phyloP scores from a whole-genome alignment of 257 asterid genomes.

The Solanum paucissectum region DNA sequence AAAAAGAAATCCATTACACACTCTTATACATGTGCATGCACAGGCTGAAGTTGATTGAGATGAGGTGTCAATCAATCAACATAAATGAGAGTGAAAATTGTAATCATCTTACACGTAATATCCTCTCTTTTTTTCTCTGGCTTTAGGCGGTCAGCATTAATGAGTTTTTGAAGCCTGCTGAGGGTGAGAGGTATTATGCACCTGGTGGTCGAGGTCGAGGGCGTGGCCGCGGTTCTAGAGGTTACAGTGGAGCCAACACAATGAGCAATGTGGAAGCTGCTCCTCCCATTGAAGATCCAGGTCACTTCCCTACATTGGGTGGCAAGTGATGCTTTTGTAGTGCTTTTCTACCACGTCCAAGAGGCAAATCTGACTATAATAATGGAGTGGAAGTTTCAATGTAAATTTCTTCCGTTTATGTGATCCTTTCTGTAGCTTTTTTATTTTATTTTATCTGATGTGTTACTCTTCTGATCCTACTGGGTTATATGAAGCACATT shows the following conservation, averaged over 20 bases:
- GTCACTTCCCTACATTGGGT: slow-evolving; percentile 73
- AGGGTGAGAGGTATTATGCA: slow-evolving; percentile 44
- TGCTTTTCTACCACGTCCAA: neutral
- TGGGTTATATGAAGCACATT: neutral
- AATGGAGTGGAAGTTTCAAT: slow-evolving; percentile 22
- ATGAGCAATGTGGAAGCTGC: slow-evolving; percentile 27
- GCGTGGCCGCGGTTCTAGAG: slow-evolving; percentile 47
- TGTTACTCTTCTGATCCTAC: neutral
- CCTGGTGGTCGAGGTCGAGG: slow-evolving; percentile 69
- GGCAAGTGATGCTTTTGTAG: slow-evolving; percentile 41
- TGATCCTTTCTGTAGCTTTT: neutral
- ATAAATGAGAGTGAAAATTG: neutral
- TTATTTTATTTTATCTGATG: neutral
- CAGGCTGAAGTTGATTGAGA: neutral
- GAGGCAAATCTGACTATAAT: slow-evolving; percentile 21
- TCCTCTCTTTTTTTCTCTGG: neutral
- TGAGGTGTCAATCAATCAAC: neutral
- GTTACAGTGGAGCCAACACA: slow-evolving; percentile 33
- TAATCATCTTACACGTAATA: neutral
- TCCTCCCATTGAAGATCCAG: slow-evolving; percentile 59
- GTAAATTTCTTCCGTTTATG: slow-evolving; percentile 29
- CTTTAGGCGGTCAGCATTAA: slow-evolving; percentile 76
- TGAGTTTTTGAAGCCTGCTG: slow-evolving; percentile 87
- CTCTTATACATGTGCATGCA: neutral
- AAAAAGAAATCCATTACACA: neutral